Conservation (phyloP, 2,329 filamentous ascomycete genomes). For the Talaromyces piceae region DNA sequence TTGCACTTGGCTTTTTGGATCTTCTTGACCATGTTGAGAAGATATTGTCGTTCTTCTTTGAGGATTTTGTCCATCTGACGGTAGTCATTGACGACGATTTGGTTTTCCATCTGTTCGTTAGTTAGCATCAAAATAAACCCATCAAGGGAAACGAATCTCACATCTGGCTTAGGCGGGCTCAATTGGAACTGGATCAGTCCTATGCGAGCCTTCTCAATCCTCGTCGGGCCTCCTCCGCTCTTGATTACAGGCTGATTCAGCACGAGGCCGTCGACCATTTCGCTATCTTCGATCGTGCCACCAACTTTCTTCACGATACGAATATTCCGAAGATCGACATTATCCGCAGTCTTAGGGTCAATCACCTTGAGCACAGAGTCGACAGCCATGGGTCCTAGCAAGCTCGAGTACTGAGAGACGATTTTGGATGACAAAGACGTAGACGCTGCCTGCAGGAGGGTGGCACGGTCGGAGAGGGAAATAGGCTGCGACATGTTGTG, state of each 20-base stretch:
- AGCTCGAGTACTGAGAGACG: slow-evolving; percentile 91
- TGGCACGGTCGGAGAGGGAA: slow-evolving; percentile 75
- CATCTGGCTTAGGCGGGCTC: slow-evolving; percentile 93
- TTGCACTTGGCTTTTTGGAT: slow-evolving; percentile 99
- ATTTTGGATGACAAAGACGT: slow-evolving; percentile 98
- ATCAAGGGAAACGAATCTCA: slow-evolving; percentile 38
- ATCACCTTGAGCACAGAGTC: slow-evolving; percentile 95
- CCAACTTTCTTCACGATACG: slow-evolving; percentile 96
- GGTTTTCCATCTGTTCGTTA: slow-evolving; percentile 80
- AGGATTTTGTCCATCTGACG: slow-evolving; percentile 99
- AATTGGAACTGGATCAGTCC: slow-evolving; percentile 98
- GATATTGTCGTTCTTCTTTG: slow-evolving; percentile 96
- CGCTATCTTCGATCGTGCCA: slow-evolving; percentile 96
- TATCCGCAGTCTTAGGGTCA: slow-evolving; percentile 89
- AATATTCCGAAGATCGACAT: slow-evolving; percentile 94
- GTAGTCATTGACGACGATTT: slow-evolving; percentile 98
- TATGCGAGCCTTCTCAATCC: slow-evolving; percentile 97
- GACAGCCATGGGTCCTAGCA: slow-evolving; percentile 95
- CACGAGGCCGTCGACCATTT: slow-evolving; percentile 91
- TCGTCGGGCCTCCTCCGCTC: slow-evolving; percentile 78
- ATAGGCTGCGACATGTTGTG: slow-evolving; percentile 96
- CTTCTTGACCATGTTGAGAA: slow-evolving; percentile 99
- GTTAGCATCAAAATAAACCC: slow-evolving; percentile 14
- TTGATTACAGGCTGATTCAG: slow-evolving; percentile 90
- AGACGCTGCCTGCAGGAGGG: slow-evolving; percentile 90